These are phyloP conservation scores for Ceratocystis colombiana DNA, from an alignment of 2,329 filamentous ascomycete species.

Conservation along the genomic window DNA sequence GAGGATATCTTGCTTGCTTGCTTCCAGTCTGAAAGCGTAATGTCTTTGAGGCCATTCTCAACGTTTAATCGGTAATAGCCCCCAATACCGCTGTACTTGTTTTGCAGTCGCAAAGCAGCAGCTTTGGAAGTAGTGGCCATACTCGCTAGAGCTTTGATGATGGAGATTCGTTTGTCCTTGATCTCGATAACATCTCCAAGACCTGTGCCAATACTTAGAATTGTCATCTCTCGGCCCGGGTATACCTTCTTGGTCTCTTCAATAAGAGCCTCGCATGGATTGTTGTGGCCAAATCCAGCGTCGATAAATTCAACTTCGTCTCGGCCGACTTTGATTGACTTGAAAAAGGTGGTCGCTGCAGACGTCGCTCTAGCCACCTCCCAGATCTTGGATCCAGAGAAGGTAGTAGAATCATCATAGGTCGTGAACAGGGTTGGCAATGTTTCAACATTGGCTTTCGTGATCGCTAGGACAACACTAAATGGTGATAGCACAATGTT, in stretches of 20 bases:
- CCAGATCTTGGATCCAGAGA: slow-evolving; percentile 30
- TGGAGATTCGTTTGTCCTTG: slow-evolving; percentile 18
- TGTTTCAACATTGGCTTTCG: slow-evolving; percentile 21
- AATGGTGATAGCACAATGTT: background rate
- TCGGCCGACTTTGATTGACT: slow-evolving; percentile 29
- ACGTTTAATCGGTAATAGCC: slow-evolving; percentile 31
- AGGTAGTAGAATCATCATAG: slow-evolving; percentile 28
- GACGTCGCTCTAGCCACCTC: slow-evolving; percentile 31
- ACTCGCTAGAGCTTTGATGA: background rate
- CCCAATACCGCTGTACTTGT: slow-evolving; percentile 25
- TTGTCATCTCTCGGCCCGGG: slow-evolving; percentile 24
- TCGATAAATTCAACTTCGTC: slow-evolving; percentile 31
- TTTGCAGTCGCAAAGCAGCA: slow-evolving; percentile 10
- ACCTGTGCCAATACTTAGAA: slow-evolving; percentile 31
- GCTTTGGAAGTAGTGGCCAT: background rate
- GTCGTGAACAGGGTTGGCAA: slow-evolving; percentile 29
- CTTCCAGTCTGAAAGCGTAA: slow-evolving; percentile 30
- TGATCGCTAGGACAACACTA: background rate
- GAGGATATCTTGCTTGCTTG: slow-evolving; percentile 28
- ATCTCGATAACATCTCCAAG: slow-evolving; percentile 27
- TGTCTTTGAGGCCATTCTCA: slow-evolving; percentile 29
- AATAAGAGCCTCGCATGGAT: slow-evolving; percentile 31
- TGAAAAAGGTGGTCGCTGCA: slow-evolving; percentile 31
- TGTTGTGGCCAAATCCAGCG: slow-evolving; percentile 31
- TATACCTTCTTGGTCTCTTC: slow-evolving; percentile 29